Conservation (phyloP, 202 grass and related monocot genomes). For the Zoysia matrella region DNA sequence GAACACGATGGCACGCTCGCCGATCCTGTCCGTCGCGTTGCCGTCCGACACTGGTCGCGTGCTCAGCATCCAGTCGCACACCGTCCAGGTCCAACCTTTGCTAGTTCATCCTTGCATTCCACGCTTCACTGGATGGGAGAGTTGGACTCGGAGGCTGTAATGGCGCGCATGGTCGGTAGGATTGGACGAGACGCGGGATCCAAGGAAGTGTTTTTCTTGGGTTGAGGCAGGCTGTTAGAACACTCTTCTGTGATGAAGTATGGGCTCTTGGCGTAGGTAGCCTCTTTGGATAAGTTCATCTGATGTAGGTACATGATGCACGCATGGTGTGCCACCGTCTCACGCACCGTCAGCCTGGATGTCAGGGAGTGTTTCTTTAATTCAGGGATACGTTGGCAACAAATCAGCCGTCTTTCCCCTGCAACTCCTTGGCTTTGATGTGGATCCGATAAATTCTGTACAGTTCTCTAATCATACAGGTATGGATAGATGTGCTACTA, state of each 20-base stretch:
- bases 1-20: slow-evolving; percentile 63
- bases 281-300: not conserved
- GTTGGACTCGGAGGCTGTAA: not conserved
- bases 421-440: slow-evolving; percentile 95
- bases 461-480: slow-evolving; percentile 99
- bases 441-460: slow-evolving; percentile 95
- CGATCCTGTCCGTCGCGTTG: slow-evolving; percentile 78
- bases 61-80: slow-evolving; percentile 95
- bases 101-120: too few species aligned
- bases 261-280: not conserved
- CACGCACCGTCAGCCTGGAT: not conserved
- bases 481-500: slow-evolving; percentile 17
- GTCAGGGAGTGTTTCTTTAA: not conserved
- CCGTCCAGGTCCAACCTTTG: slow-evolving; percentile 60
- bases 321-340: not conserved
- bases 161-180: not conserved
- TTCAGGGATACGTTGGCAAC: slow-evolving; percentile 95
- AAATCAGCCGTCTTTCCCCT: slow-evolving; percentile 96
- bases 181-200: not conserved
- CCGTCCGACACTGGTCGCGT: slow-evolving; percentile 85
- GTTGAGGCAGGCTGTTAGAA: not conserved
- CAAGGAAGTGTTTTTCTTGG: not conserved
- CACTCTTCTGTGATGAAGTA: not conserved
- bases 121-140: too few species aligned
- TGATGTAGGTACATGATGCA: not conserved